These are phyloP conservation scores for Apiospora hydei DNA, from an alignment of 2,329 filamentous ascomycete genomes.

Conservation along the genomic window DNA sequence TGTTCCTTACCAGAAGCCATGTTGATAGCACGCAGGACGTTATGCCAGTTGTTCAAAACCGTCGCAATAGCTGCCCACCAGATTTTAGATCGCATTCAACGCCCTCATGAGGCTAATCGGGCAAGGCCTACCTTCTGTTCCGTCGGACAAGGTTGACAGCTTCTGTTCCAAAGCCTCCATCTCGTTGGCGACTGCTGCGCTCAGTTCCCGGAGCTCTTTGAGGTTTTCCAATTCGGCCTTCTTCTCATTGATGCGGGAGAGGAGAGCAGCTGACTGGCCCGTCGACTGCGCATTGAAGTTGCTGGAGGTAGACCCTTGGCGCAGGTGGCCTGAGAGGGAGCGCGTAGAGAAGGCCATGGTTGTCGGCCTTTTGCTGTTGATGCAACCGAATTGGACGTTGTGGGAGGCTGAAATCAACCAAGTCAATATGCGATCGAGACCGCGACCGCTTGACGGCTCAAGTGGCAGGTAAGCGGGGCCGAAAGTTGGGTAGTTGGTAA, in stretches of 20 bases:
- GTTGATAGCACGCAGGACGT: conserved; percentile 82
- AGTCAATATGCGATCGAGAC: not conserved
- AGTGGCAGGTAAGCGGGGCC: conserved; percentile 3
- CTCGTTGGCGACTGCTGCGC: conserved; percentile 78
- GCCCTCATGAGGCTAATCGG: not conserved
- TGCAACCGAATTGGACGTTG: not conserved
- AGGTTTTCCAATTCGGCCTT: conserved; percentile 82
- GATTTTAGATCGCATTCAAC: not conserved
- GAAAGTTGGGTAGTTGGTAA: conserved; percentile 13
- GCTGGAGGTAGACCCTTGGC: conserved; percentile 62
- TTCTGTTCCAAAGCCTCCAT: conserved; percentile 86
- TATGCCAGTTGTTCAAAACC: conserved; percentile 89
- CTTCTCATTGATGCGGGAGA: conserved; percentile 84
- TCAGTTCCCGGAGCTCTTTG: conserved; percentile 79
- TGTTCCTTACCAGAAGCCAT: conserved; percentile 78
- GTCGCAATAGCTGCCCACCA: conserved; percentile 74
- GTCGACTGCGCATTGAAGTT: conserved; percentile 50
- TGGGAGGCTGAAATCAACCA: conserved; percentile 3
- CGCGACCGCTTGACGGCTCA: conserved; percentile 3
- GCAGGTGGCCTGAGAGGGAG: conserved; percentile 70
- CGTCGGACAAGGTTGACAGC: conserved; percentile 77
- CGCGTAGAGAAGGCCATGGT: conserved; percentile 65
- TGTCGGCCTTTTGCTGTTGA: conserved; percentile 14
- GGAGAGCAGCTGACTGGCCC: conserved; percentile 73
- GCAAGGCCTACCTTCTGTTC: conserved; percentile 72